These are phyloP conservation scores for Fusarium globosum DNA, from an alignment of 2,329 filamentous ascomycete species.

Conservation along the genomic window DNA sequence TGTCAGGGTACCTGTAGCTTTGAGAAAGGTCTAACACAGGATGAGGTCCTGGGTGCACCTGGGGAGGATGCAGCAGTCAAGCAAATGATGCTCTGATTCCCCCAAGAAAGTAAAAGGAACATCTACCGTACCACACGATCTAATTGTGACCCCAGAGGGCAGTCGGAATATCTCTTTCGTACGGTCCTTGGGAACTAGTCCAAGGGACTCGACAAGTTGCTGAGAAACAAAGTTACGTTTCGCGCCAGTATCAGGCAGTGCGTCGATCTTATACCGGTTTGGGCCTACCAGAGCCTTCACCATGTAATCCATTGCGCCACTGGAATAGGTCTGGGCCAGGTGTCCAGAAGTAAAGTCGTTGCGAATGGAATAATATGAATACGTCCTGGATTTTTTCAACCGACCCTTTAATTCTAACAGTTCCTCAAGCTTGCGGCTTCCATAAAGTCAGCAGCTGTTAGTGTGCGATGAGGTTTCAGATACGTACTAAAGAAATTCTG, in stretches of 20 bases:
- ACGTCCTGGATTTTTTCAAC: too few species aligned
- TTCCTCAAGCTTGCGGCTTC: too few species aligned
- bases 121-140: not conserved
- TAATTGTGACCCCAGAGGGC: fast-evolving
- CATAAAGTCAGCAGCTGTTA: too few species aligned
- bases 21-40: not conserved
- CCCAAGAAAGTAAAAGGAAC: not conserved
- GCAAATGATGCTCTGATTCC: not conserved
- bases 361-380: too few species aligned
- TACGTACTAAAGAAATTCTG: too few species aligned
- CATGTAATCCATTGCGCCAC: not conserved
- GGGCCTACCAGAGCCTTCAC: not conserved
- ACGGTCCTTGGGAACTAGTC: fast-evolving
- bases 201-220: not conserved
- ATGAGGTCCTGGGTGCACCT: not conserved
- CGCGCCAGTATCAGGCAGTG: not conserved
- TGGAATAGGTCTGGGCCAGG: not conserved
- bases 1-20: not conserved
- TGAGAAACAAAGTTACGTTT: constrained; percentile 3
- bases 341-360: too few species aligned
- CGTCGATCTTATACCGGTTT: fast-evolving
- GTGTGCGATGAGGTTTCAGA: too few species aligned
- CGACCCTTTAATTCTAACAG: too few species aligned
- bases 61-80: not conserved
- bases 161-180: fast-evolving